These are phyloP conservation scores for Tetracentron sinense DNA, from an alignment of 164 flowering plant genomes.

Conservation along the genomic window DNA sequence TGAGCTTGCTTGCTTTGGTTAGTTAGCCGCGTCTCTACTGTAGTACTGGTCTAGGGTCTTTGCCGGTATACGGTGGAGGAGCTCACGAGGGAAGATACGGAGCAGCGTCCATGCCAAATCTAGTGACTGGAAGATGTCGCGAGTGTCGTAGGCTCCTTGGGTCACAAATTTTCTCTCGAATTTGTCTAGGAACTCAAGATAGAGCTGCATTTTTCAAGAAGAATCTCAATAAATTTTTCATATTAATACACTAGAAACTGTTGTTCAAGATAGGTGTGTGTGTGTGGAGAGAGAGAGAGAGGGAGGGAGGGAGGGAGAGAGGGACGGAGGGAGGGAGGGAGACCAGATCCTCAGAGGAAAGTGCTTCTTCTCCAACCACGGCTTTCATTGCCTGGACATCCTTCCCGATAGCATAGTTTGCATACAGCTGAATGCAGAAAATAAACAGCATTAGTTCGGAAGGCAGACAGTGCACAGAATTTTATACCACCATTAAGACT, in stretches of 20 bases:
- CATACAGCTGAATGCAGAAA: constrained; percentile 59
- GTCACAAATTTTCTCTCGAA: constrained; percentile 91
- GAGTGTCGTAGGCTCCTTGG: constrained; percentile 93
- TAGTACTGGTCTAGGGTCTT: constrained; percentile 85
- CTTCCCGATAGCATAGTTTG: constrained; percentile 98
- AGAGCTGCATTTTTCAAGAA: constrained; percentile 48
- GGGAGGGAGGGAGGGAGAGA: not conserved
- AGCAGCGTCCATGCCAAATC: constrained; percentile 97
- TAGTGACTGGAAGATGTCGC: constrained; percentile 93
- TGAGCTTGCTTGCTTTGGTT: constrained; percentile 11
- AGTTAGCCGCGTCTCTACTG: constrained; percentile 61
- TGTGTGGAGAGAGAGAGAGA: not conserved
- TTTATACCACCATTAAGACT: not conserved
- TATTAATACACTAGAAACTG: no score
- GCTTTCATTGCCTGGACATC: constrained; percentile 96
- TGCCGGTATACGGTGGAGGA: constrained; percentile 96
- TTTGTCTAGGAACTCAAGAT: constrained; percentile 89
- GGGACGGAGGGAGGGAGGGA: constrained; percentile 18
- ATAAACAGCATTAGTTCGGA: not conserved
- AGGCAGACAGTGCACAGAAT: no score
- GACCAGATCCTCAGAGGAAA: constrained; percentile 97
- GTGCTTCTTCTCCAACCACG: constrained; percentile 99
- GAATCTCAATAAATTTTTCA: no score
- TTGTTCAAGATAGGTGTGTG: no score
- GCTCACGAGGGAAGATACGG: no score